phyloP scores from a whole-genome alignment of 2,329 filamentous ascomycete species.

The Penicillium sp. region DNA sequence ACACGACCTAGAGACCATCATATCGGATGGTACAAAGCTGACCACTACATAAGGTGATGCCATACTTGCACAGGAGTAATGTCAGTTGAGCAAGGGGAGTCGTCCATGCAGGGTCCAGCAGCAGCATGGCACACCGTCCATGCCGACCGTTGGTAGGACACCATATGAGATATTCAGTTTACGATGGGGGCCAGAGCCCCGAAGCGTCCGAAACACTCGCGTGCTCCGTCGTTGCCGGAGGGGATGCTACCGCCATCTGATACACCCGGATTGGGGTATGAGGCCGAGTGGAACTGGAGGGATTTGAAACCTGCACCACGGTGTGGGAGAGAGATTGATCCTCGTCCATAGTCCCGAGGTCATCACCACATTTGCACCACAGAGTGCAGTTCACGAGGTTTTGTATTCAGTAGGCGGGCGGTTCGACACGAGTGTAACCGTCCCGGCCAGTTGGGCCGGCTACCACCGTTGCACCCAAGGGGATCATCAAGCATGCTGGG shows the following conservation, averaged over 20 bases:
- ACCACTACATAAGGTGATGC: conserved; percentile 7
- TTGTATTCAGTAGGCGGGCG: conserved; percentile 15
- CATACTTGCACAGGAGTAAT: conserved; percentile 7
- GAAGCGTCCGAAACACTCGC: conserved; percentile 3
- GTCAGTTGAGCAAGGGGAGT: no score
- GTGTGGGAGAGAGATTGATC: no score
- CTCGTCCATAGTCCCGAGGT: not conserved
- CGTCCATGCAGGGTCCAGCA: no score
- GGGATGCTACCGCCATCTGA: conserved; percentile 9
- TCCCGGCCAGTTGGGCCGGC: conserved; percentile 24
- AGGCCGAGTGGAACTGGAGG: no score
- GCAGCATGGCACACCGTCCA: no score
- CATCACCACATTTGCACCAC: not conserved
- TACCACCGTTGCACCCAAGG: conserved; percentile 33
- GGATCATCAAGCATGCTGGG: conserved; percentile 23
- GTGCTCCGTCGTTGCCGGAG: conserved; percentile 10
- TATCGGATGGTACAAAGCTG: no score
- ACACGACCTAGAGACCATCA: no score
- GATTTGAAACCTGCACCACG: no score
- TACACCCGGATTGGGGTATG: no score
- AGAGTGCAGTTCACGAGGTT: conserved; percentile 10
- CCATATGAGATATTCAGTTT: no score
- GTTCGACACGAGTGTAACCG: conserved; percentile 29
- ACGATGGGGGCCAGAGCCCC: no score
- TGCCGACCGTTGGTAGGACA: no score